These are phyloP conservation scores for Aspergillus fischeri DNA, from an alignment of 2,329 filamentous ascomycete species.

Conservation along the genomic window DNA sequence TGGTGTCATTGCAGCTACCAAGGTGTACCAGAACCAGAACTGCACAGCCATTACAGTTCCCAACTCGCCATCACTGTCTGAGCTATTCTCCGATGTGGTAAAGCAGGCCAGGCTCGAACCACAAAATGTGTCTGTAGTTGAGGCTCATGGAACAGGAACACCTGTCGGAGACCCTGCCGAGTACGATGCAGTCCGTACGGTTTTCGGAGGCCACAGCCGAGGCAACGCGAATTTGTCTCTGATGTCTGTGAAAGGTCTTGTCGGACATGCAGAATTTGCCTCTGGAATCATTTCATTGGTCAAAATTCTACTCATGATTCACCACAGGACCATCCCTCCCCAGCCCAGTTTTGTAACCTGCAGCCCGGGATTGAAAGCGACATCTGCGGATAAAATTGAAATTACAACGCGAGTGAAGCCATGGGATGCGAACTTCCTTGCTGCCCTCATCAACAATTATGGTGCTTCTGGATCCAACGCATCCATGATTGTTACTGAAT, in stretches of 20 bases:
- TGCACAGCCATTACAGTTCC: slow-evolving; percentile 18
- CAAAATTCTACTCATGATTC: slow-evolving; percentile 27
- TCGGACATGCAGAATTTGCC: slow-evolving; percentile 33
- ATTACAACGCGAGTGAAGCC: slow-evolving; percentile 7
- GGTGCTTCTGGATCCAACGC: slow-evolving; percentile 9
- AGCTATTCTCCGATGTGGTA: slow-evolving; percentile 26
- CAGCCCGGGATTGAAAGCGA: slow-evolving; percentile 14
- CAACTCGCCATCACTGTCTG: slow-evolving; percentile 19
- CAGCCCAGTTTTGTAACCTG: slow-evolving; percentile 23
- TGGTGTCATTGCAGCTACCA: slow-evolving; percentile 33
- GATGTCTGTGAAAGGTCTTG: slow-evolving; percentile 29
- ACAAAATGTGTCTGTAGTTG: slow-evolving; percentile 26
- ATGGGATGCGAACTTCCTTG: slow-evolving; percentile 19
- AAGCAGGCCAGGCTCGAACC: slow-evolving; percentile 18
- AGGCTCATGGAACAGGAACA: slow-evolving; percentile 33
- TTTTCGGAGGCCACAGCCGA: slow-evolving; percentile 11
- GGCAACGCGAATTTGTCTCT: slow-evolving; percentile 11
- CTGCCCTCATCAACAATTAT: slow-evolving; percentile 22
- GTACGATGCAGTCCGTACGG: slow-evolving; percentile 18
- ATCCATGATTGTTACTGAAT: slow-evolving; percentile 3
- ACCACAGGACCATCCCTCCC: slow-evolving; percentile 18
- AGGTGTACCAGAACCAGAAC: slow-evolving; percentile 32
- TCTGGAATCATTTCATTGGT: slow-evolving; percentile 28
- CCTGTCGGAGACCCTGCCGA: slow-evolving; percentile 28
- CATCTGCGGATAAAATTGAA: slow-evolving; percentile 3